A percentile compares a stretch with the other conserved stretches of the same genome.
Conservation (phyloP, 1,284 basidiomycete species). For the Gastroboletus turbinatus region DNA sequence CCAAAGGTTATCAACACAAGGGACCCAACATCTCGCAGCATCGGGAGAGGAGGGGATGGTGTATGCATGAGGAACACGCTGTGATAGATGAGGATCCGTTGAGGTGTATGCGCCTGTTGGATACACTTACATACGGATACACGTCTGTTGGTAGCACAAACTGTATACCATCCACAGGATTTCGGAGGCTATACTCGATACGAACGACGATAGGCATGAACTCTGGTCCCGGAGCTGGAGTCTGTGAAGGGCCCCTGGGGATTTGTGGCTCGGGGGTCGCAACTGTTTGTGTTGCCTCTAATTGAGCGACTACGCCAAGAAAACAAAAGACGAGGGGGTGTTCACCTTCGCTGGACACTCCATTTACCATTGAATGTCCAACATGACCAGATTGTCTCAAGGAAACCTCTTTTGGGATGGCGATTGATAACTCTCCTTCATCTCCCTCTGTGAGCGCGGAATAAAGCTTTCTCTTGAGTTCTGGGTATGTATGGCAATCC, state of each 20-base stretch:
- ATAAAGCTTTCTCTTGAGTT: constrained; percentile 91
- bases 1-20: constrained; percentile 94
- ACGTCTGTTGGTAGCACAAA: constrained; percentile 80
- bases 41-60: constrained; percentile 89
- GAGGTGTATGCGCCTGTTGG: constrained; percentile 4
- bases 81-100: constrained; percentile 26
- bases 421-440: constrained; percentile 92
- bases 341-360: constrained; percentile 49
- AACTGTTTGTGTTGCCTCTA: constrained; percentile 38
- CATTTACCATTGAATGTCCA: constrained; percentile 40
- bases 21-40: constrained; percentile 94
- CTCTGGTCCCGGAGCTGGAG: constrained; percentile 53
- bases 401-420: constrained; percentile 80
- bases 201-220: constrained; percentile 77
- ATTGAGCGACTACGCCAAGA: constrained; percentile 11
- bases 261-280: constrained; percentile 79
- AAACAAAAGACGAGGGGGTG: constrained; percentile 1
- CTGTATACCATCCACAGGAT: constrained; percentile 85
- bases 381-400: constrained; percentile 58
- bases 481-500: constrained; percentile 89
- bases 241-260: constrained; percentile 52
- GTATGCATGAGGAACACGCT: constrained; percentile 93
- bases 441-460: constrained; percentile 87
- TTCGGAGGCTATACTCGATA: constrained; percentile 77
- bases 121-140: constrained; percentile 75